Evolutionary conservation across 2,329 filamentous ascomycete species (phyloP).

Genomic region (Cordyceps cicadae): DNA sequence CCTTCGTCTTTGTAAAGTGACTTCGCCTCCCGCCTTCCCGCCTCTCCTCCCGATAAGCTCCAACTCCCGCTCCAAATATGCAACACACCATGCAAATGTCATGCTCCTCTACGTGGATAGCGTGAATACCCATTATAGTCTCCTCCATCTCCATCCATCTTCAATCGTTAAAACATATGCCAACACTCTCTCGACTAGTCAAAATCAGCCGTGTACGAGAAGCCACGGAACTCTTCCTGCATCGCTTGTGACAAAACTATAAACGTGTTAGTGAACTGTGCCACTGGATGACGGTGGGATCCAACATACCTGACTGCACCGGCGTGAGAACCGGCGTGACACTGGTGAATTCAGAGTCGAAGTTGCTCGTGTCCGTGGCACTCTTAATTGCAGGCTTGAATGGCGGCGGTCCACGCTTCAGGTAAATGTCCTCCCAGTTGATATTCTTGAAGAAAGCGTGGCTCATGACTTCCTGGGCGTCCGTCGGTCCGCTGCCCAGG

Average conservation of each 20-base stretch:
- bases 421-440: conserved; percentile 97
- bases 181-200: conserved; percentile 38
- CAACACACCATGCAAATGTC: neutral
- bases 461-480: conserved; percentile 97
- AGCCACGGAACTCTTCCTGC: conserved; percentile 99
- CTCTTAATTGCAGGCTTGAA: conserved; percentile 86
- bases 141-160: neutral
- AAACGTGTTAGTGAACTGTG: conserved; percentile 4
- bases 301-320: conserved; percentile 81
- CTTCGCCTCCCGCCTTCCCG: neutral
- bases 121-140: neutral
- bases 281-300: neutral
- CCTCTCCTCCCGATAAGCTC: too few species aligned
- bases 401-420: conserved; percentile 83
- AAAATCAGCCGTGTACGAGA: conserved; percentile 94
- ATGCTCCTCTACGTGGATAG: neutral
- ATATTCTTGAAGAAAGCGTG: conserved; percentile 97
- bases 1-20: too few species aligned
- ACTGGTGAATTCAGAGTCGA: conserved; percentile 96
- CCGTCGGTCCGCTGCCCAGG: conserved; percentile 87
- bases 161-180: conserved; percentile 5
- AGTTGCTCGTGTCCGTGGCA: conserved; percentile 98
- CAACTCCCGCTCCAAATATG: conserved; percentile 7
- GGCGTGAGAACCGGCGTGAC: conserved; percentile 95
- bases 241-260: conserved; percentile 92